Evolutionary conservation across 257 asterid genomes (phyloP).

Genomic region (Solanum infundibuliforme): DNA sequence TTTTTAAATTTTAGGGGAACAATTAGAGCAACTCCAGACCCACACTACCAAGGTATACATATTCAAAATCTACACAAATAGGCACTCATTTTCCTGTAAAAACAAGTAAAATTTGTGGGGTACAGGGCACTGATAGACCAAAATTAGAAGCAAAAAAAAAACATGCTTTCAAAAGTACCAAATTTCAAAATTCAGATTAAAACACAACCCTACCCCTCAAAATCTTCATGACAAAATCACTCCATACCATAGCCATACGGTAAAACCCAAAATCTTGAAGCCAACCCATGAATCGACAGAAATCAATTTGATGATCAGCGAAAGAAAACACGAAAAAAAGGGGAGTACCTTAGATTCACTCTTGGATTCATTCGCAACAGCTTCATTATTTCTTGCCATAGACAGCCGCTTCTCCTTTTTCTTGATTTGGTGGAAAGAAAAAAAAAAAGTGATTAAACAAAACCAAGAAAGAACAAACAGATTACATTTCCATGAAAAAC

Average conservation of each 20-base stretch:
- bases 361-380: conserved; percentile 6
- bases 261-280: background rate
- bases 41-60: background rate
- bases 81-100: background rate
- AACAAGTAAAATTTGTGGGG: background rate
- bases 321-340: background rate
- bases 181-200: background rate
- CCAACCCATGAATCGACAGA: background rate
- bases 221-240: background rate
- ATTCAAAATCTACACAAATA: background rate
- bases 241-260: background rate
- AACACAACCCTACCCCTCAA: background rate
- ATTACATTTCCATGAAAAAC: background rate
- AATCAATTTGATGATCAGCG: background rate
- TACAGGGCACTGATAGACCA: background rate
- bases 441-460: background rate
- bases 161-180: background rate
- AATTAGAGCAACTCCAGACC: conserved; percentile 2
- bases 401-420: background rate
- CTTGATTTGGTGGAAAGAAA: background rate
- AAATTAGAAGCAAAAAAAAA: background rate
- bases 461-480: background rate
- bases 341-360: conserved; percentile 5
- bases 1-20: background rate
- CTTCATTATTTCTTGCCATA: conserved; percentile 10